A percentile compares a stretch with the other conserved stretches of the same genome.
These are phyloP conservation scores for Coemansia sp. DNA, from an alignment of 192 early-diverging fungal genomes.

Conservation along the genomic window DNA sequence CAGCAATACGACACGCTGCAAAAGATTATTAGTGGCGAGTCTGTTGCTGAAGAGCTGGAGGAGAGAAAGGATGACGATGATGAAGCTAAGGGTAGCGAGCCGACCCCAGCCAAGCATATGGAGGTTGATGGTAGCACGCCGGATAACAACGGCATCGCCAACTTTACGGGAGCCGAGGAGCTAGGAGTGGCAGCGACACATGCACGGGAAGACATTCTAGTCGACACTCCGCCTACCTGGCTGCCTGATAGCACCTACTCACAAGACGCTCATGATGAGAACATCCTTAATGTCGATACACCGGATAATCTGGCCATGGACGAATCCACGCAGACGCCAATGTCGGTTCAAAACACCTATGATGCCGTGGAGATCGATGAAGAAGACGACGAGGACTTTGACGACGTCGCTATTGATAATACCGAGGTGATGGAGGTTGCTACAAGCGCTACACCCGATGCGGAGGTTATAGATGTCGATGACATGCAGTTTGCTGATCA, in stretches of 20 bases:
- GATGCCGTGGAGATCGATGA: background rate
- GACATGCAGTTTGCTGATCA: too few species aligned
- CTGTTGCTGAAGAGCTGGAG: slow-evolving; percentile 11
- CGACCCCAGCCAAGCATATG: background rate
- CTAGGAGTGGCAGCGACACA: background rate
- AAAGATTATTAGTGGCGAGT: slow-evolving; percentile 14
- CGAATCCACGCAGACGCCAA: slow-evolving; percentile 16
- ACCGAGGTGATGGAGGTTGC: slow-evolving; percentile 15
- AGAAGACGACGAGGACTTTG: background rate
- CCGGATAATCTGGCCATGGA: background rate
- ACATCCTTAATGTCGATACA: background rate
- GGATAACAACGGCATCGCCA: background rate
- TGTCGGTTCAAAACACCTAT: slow-evolving; percentile 9
- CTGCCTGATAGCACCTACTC: background rate
- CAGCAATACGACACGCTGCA: slow-evolving; percentile 35
- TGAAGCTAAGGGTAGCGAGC: too few species aligned
- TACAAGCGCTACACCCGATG: slow-evolving; percentile 2
- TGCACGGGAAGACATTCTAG: background rate
- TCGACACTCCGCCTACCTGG: background rate
- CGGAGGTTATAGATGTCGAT: slow-evolving; percentile 15
- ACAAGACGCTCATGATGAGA: background rate
- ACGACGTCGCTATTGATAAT: background rate
- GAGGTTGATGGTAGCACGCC: background rate
- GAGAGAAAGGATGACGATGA: background rate
- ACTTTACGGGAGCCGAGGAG: background rate